Percentiles rank a stretch among this genome's conserved stretches.
phyloP scores from a whole-genome alignment of 2,329 filamentous ascomycete species.

The Colletotrichum agaves region DNA sequence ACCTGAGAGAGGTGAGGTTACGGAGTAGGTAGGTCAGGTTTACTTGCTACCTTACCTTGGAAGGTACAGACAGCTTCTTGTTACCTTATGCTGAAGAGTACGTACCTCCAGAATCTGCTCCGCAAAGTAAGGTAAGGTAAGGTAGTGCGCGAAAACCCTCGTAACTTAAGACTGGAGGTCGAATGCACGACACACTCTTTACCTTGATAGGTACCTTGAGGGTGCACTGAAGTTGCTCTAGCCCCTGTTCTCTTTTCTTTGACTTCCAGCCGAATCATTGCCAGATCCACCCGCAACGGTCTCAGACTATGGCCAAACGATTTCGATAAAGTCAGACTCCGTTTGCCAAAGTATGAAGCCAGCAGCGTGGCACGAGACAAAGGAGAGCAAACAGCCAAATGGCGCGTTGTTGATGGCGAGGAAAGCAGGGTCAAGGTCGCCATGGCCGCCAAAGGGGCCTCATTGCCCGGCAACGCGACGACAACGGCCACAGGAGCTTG shows the following conservation, averaged over 20 bases:
- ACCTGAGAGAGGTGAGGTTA: neutral
- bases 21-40: neutral
- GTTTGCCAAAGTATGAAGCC: slow-evolving; percentile 11
- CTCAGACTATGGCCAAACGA: slow-evolving; percentile 28
- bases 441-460: slow-evolving; percentile 12
- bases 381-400: slow-evolving; percentile 23
- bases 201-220: neutral
- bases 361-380: slow-evolving; percentile 19
- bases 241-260: slow-evolving; percentile 11
- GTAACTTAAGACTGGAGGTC: neutral
- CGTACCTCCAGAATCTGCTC: neutral
- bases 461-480: slow-evolving; percentile 7
- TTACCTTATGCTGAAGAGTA: neutral
- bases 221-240: slow-evolving; percentile 4
- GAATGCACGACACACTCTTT: neutral
- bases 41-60: no score
- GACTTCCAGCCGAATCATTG: slow-evolving; percentile 20
- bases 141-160: neutral
- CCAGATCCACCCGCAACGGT: slow-evolving; percentile 25
- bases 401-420: slow-evolving; percentile 8
- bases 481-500: slow-evolving; percentile 6
- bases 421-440: slow-evolving; percentile 24
- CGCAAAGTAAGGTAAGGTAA: neutral
- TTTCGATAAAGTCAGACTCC: slow-evolving; percentile 29
- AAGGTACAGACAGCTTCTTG: no score